Conservation (phyloP, 2,329 filamentous ascomycete species). For the Aspergillus caelatus region DNA sequence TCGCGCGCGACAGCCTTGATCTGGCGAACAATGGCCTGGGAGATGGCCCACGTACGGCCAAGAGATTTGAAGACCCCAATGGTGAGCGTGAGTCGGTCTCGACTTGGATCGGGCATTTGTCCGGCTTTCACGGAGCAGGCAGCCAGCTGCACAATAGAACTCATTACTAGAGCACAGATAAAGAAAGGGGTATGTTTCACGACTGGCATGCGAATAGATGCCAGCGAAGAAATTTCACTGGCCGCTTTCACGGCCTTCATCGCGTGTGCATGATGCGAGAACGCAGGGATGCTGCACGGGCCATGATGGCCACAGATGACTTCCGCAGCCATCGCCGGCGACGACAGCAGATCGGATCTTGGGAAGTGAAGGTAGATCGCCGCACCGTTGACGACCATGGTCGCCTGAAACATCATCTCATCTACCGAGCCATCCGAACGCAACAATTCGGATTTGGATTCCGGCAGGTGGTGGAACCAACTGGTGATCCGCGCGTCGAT, state of each 20-base stretch:
- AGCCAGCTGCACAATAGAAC: conserved; percentile 78
- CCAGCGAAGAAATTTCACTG: conserved; percentile 75
- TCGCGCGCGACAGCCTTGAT: conserved; percentile 79
- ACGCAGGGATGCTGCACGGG: conserved; percentile 41
- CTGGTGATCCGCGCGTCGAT: conserved; percentile 64
- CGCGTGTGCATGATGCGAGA: conserved; percentile 61
- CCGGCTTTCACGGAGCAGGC: conserved; percentile 68
- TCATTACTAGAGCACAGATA: conserved; percentile 76
- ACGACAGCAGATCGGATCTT: conserved; percentile 69
- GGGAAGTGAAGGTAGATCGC: conserved; percentile 79
- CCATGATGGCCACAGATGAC: conserved; percentile 49
- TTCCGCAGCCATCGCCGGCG: conserved; percentile 52
- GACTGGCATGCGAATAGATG: conserved; percentile 60
- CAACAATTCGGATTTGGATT: conserved; percentile 70
- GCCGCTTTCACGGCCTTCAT: conserved; percentile 80
- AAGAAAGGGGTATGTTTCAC: conserved; percentile 81
- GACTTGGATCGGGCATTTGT: conserved; percentile 59
- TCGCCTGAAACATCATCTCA: conserved; percentile 89
- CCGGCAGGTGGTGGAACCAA: conserved; percentile 79
- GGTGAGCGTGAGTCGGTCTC: conserved; percentile 76
- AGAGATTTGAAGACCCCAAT: conserved; percentile 74
- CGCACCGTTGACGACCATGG: conserved; percentile 70
- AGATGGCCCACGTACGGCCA: conserved; percentile 72
- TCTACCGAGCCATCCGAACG: conserved; percentile 73
- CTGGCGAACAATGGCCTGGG: conserved; percentile 69